Conservation (phyloP, 192 early-diverging fungal species). For the Polychytrium aggregatum region DNA sequence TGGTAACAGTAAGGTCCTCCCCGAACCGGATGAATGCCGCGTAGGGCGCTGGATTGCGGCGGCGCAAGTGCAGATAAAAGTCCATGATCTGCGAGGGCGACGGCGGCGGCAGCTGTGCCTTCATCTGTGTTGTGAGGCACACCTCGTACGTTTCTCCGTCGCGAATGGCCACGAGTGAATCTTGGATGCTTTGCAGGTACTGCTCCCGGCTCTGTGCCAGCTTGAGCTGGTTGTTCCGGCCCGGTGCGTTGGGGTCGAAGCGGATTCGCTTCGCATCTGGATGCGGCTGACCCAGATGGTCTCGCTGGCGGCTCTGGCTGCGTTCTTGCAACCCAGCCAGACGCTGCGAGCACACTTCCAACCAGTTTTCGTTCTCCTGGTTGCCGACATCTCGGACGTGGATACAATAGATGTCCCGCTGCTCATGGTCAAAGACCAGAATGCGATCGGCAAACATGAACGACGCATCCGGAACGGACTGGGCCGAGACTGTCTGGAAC, state of each 20-base stretch:
- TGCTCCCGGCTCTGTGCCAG: constrained; percentile 12
- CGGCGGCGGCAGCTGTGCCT: not conserved
- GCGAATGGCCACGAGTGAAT: constrained; percentile 48
- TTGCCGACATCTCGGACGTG: constrained; percentile 6
- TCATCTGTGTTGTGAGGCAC: constrained; percentile 79
- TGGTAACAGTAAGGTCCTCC: constrained; percentile 23
- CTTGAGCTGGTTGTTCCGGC: not conserved
- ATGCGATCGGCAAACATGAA: constrained; percentile 68
- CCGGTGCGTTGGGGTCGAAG: constrained; percentile 10
- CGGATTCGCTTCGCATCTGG: constrained; percentile 23
- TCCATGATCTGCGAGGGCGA: constrained; percentile 10
- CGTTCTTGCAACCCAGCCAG: too few species aligned
- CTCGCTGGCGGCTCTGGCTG: too few species aligned
- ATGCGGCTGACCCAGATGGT: constrained; percentile 6
- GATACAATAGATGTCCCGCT: constrained; percentile 15
- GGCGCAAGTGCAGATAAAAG: constrained; percentile 57
- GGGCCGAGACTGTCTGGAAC: constrained; percentile 7
- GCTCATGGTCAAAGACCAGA: constrained; percentile 58
- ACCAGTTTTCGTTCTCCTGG: not conserved
- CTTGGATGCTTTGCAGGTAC: constrained; percentile 49
- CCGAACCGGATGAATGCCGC: constrained; percentile 59
- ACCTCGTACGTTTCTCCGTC: constrained; percentile 93
- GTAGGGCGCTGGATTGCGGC: constrained; percentile 77
- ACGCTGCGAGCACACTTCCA: too few species aligned
- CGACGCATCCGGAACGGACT: constrained; percentile 50